phyloP scores from a whole-genome alignment of 331 rosid genomes.

The Pyrus hybrid region DNA sequence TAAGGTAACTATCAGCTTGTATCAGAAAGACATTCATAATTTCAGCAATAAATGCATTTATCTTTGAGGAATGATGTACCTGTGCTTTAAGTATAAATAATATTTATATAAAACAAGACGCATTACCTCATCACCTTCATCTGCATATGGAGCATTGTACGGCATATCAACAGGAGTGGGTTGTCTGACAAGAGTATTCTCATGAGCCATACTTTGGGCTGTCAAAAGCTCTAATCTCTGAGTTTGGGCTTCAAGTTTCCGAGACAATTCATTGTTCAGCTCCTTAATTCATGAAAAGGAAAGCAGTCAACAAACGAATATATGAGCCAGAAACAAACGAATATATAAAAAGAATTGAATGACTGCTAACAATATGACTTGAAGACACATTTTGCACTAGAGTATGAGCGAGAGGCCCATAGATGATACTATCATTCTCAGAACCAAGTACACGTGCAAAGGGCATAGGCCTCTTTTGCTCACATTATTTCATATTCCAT shows the following conservation, averaged over 20 bases:
- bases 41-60: neutral
- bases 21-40: neutral
- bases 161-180: slow-evolving; percentile 35
- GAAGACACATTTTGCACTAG: neutral
- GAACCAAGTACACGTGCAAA: neutral
- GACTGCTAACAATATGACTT: neutral
- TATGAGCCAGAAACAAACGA: neutral
- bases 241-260: slow-evolving; percentile 86
- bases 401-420: neutral
- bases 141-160: slow-evolving; percentile 64
- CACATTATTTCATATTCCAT: neutral
- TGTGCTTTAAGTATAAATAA: neutral
- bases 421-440: neutral
- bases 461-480: neutral
- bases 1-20: neutral
- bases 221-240: slow-evolving; percentile 95
- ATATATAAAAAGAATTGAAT: neutral
- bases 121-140: slow-evolving; percentile 96
- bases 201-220: slow-evolving; percentile 75
- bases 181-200: slow-evolving; percentile 40
- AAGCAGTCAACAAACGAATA: slow-evolving; percentile 13
- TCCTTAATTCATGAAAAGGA: slow-evolving; percentile 44
- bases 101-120: neutral
- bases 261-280: slow-evolving; percentile 74
- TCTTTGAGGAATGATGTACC: neutral